Conservation (phyloP, 2,329 filamentous ascomycete species). For the Fusarium drepaniforme region DNA sequence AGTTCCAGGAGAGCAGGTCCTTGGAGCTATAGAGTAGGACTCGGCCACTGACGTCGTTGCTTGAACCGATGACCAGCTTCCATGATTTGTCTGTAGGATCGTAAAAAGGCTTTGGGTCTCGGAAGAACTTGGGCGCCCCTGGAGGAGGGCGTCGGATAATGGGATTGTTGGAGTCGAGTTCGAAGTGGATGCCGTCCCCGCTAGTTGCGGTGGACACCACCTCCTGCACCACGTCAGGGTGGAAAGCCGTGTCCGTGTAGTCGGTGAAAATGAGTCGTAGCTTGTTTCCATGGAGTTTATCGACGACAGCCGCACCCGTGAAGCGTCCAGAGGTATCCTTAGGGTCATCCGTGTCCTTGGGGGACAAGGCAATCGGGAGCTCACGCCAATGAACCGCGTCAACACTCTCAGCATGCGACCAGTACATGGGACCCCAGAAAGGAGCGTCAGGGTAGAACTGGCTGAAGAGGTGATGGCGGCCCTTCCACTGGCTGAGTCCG, state of each 20-base stretch:
- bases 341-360: slow-evolving; percentile 16
- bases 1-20: slow-evolving; percentile 34
- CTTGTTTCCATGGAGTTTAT: slow-evolving; percentile 18
- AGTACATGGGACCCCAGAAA: slow-evolving; percentile 44
- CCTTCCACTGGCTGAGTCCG: slow-evolving; percentile 39
- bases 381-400: slow-evolving; percentile 44
- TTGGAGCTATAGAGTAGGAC: slow-evolving; percentile 37
- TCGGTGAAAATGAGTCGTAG: slow-evolving; percentile 41
- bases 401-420: slow-evolving; percentile 40
- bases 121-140: slow-evolving; percentile 33
- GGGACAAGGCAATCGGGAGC: slow-evolving; percentile 35
- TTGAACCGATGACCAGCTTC: slow-evolving; percentile 41
- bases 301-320: slow-evolving; percentile 40
- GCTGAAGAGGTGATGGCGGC: slow-evolving; percentile 44
- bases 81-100: slow-evolving; percentile 40
- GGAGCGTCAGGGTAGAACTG: slow-evolving; percentile 41
- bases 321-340: slow-evolving; percentile 39
- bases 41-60: slow-evolving; percentile 27
- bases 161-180: slow-evolving; percentile 30
- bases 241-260: slow-evolving; percentile 33
- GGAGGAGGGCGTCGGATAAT: slow-evolving; percentile 30
- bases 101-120: slow-evolving; percentile 42
- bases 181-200: slow-evolving; percentile 37
- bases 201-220: slow-evolving; percentile 38
- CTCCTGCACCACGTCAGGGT: slow-evolving; percentile 40